Base-by-base conservation (phyloP, 2,329 filamentous ascomycete species). In the Trematosphaeria pertusa region DNA sequence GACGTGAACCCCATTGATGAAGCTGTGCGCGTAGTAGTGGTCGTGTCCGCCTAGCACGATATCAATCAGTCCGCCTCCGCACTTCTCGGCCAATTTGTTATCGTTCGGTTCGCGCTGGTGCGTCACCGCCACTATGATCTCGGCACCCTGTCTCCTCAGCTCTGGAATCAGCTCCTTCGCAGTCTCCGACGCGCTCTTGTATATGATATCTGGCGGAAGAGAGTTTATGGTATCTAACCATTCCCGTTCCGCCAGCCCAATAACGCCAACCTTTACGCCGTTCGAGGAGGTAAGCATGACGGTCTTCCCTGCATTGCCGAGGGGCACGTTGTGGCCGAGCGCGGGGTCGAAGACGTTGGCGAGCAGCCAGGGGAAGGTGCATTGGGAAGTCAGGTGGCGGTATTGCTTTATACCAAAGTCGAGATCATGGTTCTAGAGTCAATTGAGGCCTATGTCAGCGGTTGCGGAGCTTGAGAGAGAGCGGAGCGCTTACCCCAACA, bases 31-130 rank as follows among this genome's bases (percentile, higher is more conserved):
- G 67, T 96, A 96, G 72, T 87, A 94, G 67, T 97, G 92, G 61
- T 96, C 92, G 64, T 96, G 91, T 0, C 91, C 91, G 37, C 91
- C 91, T 0, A 96, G 80, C 34, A 97, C 88, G 26, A 96, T 84
- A 67, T 97, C 92, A 15, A 96, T 85, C 43, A 89, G 71, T 0
- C 88, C 90, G 3, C 83, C 80, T 0, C 88, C 77, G 1, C 80
- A 82, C 53, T 89, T 86, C 49, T 85, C 78, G 0, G 92, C 91
- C 4, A 97, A 77, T 72, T 95, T 95, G 65, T 88, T 85, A 71
- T 96, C 91, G 63, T 96, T 96, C 10, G 90, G 90, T 71, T 96
- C 90, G 34, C 91, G 83, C 75, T 91, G 88, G 69, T 96, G 92
- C 11, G 89, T 91, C 2, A 96, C 74, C 3, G 89, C 89, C 20